phyloP scores from a whole-genome alignment of 2,329 filamentous ascomycete genomes.

The Fusarium nisikadoi region DNA sequence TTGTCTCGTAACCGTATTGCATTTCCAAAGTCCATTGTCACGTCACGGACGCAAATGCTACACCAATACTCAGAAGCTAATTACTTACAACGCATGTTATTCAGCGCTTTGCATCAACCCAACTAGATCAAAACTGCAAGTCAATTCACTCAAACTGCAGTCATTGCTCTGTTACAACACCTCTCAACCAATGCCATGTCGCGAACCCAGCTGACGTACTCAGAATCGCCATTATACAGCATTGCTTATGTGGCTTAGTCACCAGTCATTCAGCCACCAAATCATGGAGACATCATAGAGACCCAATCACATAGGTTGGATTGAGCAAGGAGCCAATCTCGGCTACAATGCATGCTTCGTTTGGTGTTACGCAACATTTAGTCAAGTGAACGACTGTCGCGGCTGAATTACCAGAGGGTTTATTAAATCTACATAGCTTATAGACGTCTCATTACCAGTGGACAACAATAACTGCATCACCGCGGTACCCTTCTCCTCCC shows the following conservation, averaged over 20 bases:
- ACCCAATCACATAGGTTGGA: background rate
- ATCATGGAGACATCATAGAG: too few relatives aligned
- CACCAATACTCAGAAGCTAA: background rate
- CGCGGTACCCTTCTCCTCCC: background rate
- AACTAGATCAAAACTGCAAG: background rate
- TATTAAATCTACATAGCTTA: background rate
- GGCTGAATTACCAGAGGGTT: background rate
- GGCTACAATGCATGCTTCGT: background rate
- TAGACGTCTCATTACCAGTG: too few relatives aligned
- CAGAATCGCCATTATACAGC: background rate
- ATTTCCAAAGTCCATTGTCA: background rate
- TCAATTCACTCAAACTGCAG: background rate
- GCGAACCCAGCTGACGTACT: background rate
- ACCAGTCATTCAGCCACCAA: background rate
- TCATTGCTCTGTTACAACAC: background rate
- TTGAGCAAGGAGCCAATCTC: background rate
- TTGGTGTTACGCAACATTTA: background rate
- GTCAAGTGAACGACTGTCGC: background rate
- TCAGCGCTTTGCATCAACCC: background rate
- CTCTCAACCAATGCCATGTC: background rate
- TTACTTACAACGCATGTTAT: background rate
- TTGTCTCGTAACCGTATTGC: too few relatives aligned
- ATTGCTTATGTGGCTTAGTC: background rate
- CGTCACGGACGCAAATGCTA: background rate
- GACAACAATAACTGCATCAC: background rate